Evolutionary conservation across 73 alveolate species (phyloP), one percentile per base, ranked within the genome.

Genomic region (Durusdinium trenchii): DNA sequence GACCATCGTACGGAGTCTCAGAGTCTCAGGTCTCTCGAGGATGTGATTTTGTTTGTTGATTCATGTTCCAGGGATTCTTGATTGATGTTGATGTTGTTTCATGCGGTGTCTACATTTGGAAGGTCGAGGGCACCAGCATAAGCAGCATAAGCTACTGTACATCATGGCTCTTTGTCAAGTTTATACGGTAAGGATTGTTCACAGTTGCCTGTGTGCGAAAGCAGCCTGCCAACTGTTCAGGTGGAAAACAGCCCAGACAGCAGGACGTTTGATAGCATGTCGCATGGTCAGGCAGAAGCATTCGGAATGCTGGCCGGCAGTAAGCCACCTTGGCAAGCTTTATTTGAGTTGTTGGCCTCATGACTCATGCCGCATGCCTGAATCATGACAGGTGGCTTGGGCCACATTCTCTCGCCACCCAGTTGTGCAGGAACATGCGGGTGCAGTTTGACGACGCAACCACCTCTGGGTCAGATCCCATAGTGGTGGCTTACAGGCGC

Each of bases 361-460:
- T 12, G 36, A 35, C 36, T 76, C 86, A 6, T 7, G 82, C 50
- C 54, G 14, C 10, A 16, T 76, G 48, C 35, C 30, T 43, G 38
- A 20, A 10, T 51, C 6, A 76, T 38, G 32, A 2, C 54, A 26
- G n/a, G 81, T 1, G 81, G 42, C 81, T 67, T 67, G 18, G 9
- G 64, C 46, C 81, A 67, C 45, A 60, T 60, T 23, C 30, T 1
- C 30, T 60, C 73, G 30, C 30, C 30, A 1, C 73, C 30, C 73
- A 60, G n/a, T 32, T 60, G 81, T 42, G 64, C 86, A 91, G 98
- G 98, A 94, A 75, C 52, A 94, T 94, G 99, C 61, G 50, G 35
- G 93, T 94, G 51, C 94, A 76, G 67, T 94, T 94, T 30, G 99
- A 94, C 28, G 99, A 94, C 32, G 94, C 23, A 35, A 64, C 85